Conservation (phyloP, 176 grass and related monocot species). For the Hsuehochloa calcarea region DNA sequence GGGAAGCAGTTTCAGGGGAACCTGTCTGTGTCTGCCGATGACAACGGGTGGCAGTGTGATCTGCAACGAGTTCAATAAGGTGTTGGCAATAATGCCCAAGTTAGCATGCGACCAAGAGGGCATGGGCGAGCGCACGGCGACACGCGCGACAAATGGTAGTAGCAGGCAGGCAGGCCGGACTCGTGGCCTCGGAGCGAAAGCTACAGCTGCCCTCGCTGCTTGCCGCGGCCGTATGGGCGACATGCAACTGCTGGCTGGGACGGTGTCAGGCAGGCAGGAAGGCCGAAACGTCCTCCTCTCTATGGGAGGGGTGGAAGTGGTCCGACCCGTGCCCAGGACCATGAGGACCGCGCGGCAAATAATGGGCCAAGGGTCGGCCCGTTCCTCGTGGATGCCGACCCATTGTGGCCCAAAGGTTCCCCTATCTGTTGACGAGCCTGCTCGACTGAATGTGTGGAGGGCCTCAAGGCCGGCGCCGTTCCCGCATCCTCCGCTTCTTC, state of each 20-base stretch:
- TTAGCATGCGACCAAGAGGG: neutral
- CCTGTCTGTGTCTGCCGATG: neutral
- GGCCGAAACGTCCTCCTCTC: neutral
- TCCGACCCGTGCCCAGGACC: no score
- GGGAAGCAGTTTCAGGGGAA: no score
- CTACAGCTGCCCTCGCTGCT: constrained; percentile 10
- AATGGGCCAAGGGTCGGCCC: no score
- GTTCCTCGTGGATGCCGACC: no score
- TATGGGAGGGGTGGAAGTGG: no score
- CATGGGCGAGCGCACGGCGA: neutral
- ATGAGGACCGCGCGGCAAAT: no score
- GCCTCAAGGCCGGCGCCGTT: no score
- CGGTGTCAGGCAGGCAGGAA: neutral
- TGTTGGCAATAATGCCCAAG: neutral
- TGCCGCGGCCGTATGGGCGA: constrained; percentile 18
- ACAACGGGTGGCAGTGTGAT: neutral
- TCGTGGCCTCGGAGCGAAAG: neutral
- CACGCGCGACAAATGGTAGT: constrained; percentile 11
- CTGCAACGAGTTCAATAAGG: neutral
- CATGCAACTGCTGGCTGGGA: constrained; percentile 11
- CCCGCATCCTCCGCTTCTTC: no score
- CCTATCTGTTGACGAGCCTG: no score
- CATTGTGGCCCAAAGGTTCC: no score
- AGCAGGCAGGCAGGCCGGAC: neutral
- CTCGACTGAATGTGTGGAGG: no score